Base-by-base conservation (phyloP, 2,329 filamentous ascomycete genomes). In the Penicillium aurantiogriseum region DNA sequence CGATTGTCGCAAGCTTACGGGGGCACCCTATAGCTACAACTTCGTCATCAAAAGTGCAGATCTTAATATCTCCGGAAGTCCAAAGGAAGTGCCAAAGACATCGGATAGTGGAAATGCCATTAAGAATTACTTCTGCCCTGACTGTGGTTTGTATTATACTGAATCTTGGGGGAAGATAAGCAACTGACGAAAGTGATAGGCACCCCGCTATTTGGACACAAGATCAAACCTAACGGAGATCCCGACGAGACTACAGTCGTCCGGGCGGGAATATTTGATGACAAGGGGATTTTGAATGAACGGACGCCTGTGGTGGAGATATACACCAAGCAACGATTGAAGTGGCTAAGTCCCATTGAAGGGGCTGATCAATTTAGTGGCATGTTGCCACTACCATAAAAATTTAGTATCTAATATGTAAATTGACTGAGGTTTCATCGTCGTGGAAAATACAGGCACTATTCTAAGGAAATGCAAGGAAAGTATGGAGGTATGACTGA, bases 1-100 rank as follows among this genome's bases (percentile, higher is more conserved):
- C n/a, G 74, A 75, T 56, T 77, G 74, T 63, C 72, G 74, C 53
- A 76, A 76, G 57, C 64, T 76, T 4, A 71, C 71, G 0, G 72
- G 74, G 1, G 46, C 58, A 4, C 57, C 59, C n/a, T 75, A 63
- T 51, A 65, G 63, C 31, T 71, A 70, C 49, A 74, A 58, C 54
- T 65, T 71, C n/a, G 52, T 75, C 23, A 57, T 74, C 56, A 68
- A 72, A 27, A 61, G 17, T 5, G 43, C 59, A 0, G 65, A 74
- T 6, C 54, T 76, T 31, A 63, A 67, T 1, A 45, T 75, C 57
- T 51, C 65, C 1, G 74, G 74, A 10, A 74, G 10, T 8, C 70
- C 72, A 0, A 75, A 74, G 55, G 71, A 65, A 62, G 63, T 75
- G 21, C 51, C 64, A 17, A 76, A 75, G 50, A 71, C 59, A 7